These are phyloP conservation scores for Chlorella sp. DNA, from an alignment of 139 green algal species.

Conservation along the genomic window DNA sequence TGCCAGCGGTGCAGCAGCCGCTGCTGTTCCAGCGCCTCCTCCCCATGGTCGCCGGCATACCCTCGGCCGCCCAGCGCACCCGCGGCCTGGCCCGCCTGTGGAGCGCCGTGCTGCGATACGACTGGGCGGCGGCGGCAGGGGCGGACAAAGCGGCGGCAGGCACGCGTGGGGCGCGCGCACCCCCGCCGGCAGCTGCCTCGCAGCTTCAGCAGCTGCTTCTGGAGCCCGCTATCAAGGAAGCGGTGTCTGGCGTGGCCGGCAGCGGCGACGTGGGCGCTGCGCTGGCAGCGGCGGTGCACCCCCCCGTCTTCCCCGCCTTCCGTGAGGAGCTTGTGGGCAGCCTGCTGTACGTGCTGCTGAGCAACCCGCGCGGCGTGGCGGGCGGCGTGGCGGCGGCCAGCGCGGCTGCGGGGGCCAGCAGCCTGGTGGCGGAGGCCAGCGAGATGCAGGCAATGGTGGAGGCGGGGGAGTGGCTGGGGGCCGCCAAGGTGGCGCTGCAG, in stretches of 20 bases:
- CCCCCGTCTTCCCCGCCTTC: slow-evolving; percentile 48
- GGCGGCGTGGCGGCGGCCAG: neutral
- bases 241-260: neutral
- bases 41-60: slow-evolving; percentile 40
- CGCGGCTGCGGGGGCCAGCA: neutral
- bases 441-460: slow-evolving; percentile 29
- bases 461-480: slow-evolving; percentile 61
- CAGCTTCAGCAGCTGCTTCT: slow-evolving; percentile 43
- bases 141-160: neutral
- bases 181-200: neutral
- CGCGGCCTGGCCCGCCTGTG: slow-evolving; percentile 40
- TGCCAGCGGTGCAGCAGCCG: slow-evolving; percentile 43
- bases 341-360: slow-evolving; percentile 55
- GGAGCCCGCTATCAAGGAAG: slow-evolving; percentile 32
- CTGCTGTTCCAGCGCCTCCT: slow-evolving; percentile 43
- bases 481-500: slow-evolving; percentile 61
- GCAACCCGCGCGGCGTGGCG: slow-evolving; percentile 18
- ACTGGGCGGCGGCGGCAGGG: slow-evolving; percentile 35
- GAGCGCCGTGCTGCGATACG: slow-evolving; percentile 29
- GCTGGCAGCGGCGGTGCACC: neutral
- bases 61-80: slow-evolving; percentile 25
- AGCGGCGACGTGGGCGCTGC: slow-evolving; percentile 3
- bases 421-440: slow-evolving; percentile 8
- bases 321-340: slow-evolving; percentile 58
- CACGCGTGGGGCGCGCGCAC: neutral